Evolutionary conservation across 495 filamentous ascomycete species (phyloP).

Genomic region (Hypoxylon perforatum): DNA sequence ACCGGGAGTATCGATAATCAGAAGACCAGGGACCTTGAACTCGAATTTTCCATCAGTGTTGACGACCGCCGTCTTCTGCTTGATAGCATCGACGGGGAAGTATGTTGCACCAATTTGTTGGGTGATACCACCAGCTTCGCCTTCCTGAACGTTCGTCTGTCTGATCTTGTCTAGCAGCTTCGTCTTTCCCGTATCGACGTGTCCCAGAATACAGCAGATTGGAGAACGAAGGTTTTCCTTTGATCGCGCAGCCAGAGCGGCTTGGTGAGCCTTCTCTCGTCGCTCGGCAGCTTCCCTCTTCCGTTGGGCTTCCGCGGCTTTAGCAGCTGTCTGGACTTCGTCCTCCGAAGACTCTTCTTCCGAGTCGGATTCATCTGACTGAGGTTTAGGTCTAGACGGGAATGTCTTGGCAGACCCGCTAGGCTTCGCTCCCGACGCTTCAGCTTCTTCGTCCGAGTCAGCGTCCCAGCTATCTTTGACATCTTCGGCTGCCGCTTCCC

Average conservation of each 20-base stretch:
- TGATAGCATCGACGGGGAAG: constrained; percentile 95
- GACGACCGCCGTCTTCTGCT: constrained; percentile 90
- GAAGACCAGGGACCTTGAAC: constrained; percentile 96
- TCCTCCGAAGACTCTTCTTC: constrained; percentile 71
- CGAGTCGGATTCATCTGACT: constrained; percentile 44
- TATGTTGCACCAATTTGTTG: constrained; percentile 99
- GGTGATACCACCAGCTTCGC: constrained; percentile 99
- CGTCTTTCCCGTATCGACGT: constrained; percentile 99
- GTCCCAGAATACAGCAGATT: constrained; percentile 99
- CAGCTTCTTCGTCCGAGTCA: constrained; percentile 78
- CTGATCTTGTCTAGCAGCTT: constrained; percentile 99
- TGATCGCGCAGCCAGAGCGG: constrained; percentile 89
- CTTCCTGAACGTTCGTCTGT: constrained; percentile 98
- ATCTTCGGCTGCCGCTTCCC: constrained; percentile 84
- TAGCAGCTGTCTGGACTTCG: constrained; percentile 74
- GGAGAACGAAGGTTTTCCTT: constrained; percentile 95
- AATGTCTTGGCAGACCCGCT: constrained; percentile 43
- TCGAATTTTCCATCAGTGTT: constrained; percentile 91
- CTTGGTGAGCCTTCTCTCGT: constrained; percentile 87
- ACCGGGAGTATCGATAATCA: constrained; percentile 98
- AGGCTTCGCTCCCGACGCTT: constrained; percentile 46
- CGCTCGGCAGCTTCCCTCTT: constrained; percentile 94
- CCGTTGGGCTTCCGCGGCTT: constrained; percentile 73
- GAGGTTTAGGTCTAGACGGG: constrained; percentile 57
- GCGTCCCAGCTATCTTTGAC: constrained; percentile 98